phyloP scores from a whole-genome alignment of 2,329 filamentous ascomycete genomes.

The Diplodia corticola region DNA sequence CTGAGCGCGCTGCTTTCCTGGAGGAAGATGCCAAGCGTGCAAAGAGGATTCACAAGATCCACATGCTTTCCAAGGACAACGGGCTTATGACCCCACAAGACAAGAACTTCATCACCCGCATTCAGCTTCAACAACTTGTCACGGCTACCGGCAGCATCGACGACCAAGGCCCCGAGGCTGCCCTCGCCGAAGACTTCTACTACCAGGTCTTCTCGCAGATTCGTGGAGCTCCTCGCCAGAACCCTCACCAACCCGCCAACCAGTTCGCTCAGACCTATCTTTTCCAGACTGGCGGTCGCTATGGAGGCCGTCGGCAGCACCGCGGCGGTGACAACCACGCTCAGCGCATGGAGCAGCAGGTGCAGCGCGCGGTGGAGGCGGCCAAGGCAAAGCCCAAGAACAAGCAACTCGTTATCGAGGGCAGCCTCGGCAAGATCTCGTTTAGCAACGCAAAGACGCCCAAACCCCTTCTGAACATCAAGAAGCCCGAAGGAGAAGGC shows the following conservation, averaged over 20 bases:
- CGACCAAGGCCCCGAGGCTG: constrained; percentile 76
- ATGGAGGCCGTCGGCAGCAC: constrained; percentile 70
- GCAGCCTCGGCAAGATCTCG: constrained; percentile 94
- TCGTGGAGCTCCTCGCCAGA: constrained; percentile 81
- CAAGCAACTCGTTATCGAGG: constrained; percentile 93
- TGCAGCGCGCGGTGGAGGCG: constrained; percentile 93
- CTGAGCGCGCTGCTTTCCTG: constrained; percentile 79
- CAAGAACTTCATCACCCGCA: constrained; percentile 98
- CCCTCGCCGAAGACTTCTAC: constrained; percentile 92
- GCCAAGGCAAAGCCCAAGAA: constrained; percentile 98
- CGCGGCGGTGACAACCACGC: constrained; percentile 93
- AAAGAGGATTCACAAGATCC: constrained; percentile 98
- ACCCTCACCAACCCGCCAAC: constrained; percentile 87
- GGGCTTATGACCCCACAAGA: constrained; percentile 98
- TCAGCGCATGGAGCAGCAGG: constrained; percentile 98
- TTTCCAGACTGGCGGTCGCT: constrained; percentile 86
- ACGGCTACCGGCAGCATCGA: constrained; percentile 85
- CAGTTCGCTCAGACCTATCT: constrained; percentile 98
- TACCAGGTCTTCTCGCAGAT: constrained; percentile 98
- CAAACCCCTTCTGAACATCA: constrained; percentile 92
- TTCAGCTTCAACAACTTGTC: constrained; percentile 94
- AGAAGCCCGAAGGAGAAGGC: constrained; percentile 72
- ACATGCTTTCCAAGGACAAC: constrained; percentile 88
- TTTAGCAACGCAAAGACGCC: constrained; percentile 99
- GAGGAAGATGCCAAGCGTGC: constrained; percentile 91